Conservation (phyloP, 2,329 filamentous ascomycete genomes). For the Rhinocladiella similis region DNA sequence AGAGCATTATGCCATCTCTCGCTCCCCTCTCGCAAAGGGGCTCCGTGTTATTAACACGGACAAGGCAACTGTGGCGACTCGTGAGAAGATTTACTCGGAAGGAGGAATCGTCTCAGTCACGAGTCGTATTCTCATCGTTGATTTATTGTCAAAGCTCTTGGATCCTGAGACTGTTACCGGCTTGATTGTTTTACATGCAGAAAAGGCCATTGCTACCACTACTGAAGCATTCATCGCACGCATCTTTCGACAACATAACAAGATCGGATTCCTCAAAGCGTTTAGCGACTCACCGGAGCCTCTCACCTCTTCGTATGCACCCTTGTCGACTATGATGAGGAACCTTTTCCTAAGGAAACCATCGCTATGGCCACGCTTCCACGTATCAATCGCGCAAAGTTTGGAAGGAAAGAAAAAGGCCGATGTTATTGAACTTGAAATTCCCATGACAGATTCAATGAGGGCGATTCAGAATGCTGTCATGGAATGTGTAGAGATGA, state of each 20-base stretch:
- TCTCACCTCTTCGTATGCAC: slow-evolving; percentile 84
- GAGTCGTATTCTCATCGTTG: slow-evolving; percentile 90
- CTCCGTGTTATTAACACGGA: slow-evolving; percentile 94
- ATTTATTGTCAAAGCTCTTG: slow-evolving; percentile 79
- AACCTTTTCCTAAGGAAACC: slow-evolving; percentile 88
- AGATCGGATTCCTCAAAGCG: slow-evolving; percentile 88
- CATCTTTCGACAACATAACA: slow-evolving; percentile 93
- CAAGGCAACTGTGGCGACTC: slow-evolving; percentile 77
- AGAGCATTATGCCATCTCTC: slow-evolving; percentile 90
- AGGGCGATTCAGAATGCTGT: slow-evolving; percentile 89
- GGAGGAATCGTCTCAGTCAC: slow-evolving; percentile 96
- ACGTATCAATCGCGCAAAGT: slow-evolving; percentile 83
- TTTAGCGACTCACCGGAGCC: slow-evolving; percentile 93
- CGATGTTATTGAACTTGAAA: slow-evolving; percentile 94
- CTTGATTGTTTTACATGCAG: slow-evolving; percentile 82
- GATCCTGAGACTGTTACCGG: slow-evolving; percentile 84
- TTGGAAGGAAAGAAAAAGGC: slow-evolving; percentile 90
- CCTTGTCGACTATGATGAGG: slow-evolving; percentile 84
- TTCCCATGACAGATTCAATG: slow-evolving; percentile 95
- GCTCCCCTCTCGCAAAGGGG: slow-evolving; percentile 76
- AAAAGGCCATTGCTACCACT: slow-evolving; percentile 78
- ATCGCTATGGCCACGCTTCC: slow-evolving; percentile 90
- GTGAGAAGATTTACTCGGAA: slow-evolving; percentile 86
- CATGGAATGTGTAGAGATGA: slow-evolving; percentile 93
- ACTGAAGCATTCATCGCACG: slow-evolving; percentile 93